These are phyloP conservation scores for Rachicladosporium sp. DNA, from an alignment of 2,329 filamentous ascomycete species.

Conservation along the genomic window DNA sequence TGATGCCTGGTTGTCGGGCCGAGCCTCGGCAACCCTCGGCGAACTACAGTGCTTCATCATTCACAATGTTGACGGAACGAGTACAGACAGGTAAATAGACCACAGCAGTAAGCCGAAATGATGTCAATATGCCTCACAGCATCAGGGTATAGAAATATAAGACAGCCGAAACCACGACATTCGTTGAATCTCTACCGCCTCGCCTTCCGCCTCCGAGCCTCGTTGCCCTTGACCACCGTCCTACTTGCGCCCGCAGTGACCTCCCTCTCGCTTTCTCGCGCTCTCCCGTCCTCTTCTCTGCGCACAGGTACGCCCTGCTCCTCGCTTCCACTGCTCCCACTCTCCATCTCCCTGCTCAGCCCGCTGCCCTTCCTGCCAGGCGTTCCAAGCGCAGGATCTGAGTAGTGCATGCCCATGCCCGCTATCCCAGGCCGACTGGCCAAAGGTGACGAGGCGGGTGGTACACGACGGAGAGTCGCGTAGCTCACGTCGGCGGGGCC, in stretches of 20 bases:
- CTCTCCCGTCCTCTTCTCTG: conserved; percentile 10
- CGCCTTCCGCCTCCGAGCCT: conserved; percentile 3
- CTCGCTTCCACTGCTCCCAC: conserved; percentile 9
- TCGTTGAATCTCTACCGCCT: conserved; percentile 2
- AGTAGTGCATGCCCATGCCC: conserved; percentile 2
- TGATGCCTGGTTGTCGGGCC: no score
- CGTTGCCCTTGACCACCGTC: conserved; percentile 1
- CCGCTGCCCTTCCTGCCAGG: conserved; percentile 10
- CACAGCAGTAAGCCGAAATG: no score
- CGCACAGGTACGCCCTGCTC: conserved; percentile 20
- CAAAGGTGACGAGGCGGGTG: conserved; percentile 14
- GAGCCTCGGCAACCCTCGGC: no score
- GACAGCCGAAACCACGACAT: no score
- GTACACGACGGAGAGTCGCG: conserved; percentile 16
- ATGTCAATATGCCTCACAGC: no score
- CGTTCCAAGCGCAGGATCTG: conserved; percentile 8
- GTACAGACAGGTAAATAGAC: no score
- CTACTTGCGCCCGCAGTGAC: conserved; percentile 6
- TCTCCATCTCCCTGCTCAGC: conserved; percentile 11
- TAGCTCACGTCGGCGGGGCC: conserved; percentile 24
- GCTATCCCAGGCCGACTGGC: conserved; percentile 7
- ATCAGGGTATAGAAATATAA: no score
- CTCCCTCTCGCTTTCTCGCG: conserved; percentile 8
- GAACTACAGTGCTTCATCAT: no score
- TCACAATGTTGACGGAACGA: no score